Evolutionary conservation across 495 filamentous ascomycete species (phyloP), one percentile per base, ranked within the genome.

Genomic region (Xylaria grammica): DNA sequence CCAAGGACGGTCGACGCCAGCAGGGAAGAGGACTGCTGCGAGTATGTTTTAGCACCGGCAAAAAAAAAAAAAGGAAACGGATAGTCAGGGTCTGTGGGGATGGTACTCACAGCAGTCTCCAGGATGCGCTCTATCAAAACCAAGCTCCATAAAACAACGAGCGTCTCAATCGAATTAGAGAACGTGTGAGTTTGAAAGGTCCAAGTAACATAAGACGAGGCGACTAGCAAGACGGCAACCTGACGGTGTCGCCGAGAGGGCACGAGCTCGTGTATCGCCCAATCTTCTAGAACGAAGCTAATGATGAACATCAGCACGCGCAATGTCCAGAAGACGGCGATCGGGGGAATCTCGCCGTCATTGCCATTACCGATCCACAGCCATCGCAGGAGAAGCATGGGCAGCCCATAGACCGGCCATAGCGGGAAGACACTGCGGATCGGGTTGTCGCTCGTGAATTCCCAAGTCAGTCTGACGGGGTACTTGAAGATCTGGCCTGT

Each of bases 161-260:
- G 81, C 1, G 95, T 97, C 79, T 99, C 95, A 69, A 97, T 86
- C 55, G 93, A 93, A 77, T 99, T 99, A 73, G 95, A 98, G 78
- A 99, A 98, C 36, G 96, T 98, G 81, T 99, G 95, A 45, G 91
- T 96, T 79, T 99, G 95, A 80, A 91, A 97, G 45, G 96, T 97
- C 96, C 95, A 98, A 51, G 95, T 98, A 67, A 97, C 94, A 78
- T 98, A 99, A 24, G 91, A 96, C 17, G 95, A 98, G 46, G 94
- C 94, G 54, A 97, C 88, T 52, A 98, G 78, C 32, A 93, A 81
- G 42, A 95, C 80, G 20, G 91, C 91, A 40, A 86, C 79, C 66
- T 83, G 86, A 60, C 92, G 86, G 69, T 93, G 87, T 57, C 87
- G 85, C 65, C 87, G 86, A 27, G 88, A 89, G 63, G 86, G 87